These are phyloP conservation scores for Pythium aquatile DNA, from an alignment of 352 stramenopile species.

Conservation along the genomic window DNA sequence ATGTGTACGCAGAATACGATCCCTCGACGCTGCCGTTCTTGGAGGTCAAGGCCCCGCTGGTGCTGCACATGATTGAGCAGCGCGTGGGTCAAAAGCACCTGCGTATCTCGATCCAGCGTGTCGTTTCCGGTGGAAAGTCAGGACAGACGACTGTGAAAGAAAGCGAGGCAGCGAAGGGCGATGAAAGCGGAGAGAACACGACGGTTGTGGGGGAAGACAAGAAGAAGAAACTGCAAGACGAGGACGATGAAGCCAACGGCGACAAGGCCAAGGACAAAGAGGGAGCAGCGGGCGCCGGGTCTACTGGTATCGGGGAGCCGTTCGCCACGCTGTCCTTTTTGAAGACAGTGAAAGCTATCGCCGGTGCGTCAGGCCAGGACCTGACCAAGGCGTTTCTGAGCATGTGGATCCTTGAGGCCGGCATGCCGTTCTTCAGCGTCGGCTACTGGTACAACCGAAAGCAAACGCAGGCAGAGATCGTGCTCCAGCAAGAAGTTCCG, in stretches of 20 bases:
- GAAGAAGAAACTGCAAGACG: slow-evolving; percentile 32
- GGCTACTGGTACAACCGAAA: slow-evolving; percentile 90
- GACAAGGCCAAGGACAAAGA: slow-evolving; percentile 23
- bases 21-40: slow-evolving; percentile 69
- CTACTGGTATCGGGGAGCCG: slow-evolving; percentile 32
- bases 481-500: slow-evolving; percentile 80
- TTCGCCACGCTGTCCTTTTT: slow-evolving; percentile 77
- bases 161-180: slow-evolving; percentile 23
- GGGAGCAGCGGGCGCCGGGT: slow-evolving; percentile 8
- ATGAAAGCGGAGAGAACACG: slow-evolving; percentile 31
- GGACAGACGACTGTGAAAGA: slow-evolving; percentile 26
- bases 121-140: slow-evolving; percentile 44
- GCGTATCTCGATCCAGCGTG: slow-evolving; percentile 74
- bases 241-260: slow-evolving; percentile 37
- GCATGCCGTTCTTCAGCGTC: slow-evolving; percentile 86
- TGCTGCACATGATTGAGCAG: slow-evolving; percentile 89
- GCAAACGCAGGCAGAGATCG: slow-evolving; percentile 81
- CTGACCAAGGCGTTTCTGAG: slow-evolving; percentile 79
- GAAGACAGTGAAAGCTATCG: slow-evolving; percentile 79
- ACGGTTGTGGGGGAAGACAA: slow-evolving; percentile 26
- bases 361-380: slow-evolving; percentile 71
- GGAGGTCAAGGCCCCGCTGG: slow-evolving; percentile 75
- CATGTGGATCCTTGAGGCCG: slow-evolving; percentile 77
- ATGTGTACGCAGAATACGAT: slow-evolving; percentile 85
- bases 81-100: slow-evolving; percentile 72